Conservation (phyloP, 139 green algal genomes). For the Chlamydomonas schloesseri region DNA sequence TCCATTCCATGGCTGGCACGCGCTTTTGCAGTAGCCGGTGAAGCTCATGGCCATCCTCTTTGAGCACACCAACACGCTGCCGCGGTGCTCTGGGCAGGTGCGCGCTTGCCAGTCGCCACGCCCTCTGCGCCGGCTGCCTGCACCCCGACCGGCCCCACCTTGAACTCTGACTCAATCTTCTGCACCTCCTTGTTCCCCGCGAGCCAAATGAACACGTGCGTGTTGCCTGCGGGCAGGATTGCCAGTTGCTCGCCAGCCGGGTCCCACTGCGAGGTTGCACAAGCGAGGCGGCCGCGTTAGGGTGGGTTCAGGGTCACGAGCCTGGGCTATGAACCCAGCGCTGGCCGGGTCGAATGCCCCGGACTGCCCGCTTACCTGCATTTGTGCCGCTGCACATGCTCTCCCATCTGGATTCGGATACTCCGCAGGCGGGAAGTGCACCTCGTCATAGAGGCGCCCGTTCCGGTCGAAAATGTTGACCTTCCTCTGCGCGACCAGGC, state of each 20-base stretch:
- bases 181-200: constrained; percentile 67
- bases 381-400: constrained; percentile 44
- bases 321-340: no score
- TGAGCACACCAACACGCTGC: no score
- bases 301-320: no score
- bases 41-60: no score
- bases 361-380: constrained; percentile 50
- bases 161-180: constrained; percentile 80
- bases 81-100: no score
- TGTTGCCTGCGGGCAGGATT: constrained; percentile 71
- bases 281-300: no score
- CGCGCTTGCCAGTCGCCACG: no score
- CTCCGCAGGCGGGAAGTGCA: constrained; percentile 68
- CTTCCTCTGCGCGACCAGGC: constrained; percentile 65
- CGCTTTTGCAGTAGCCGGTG: no score
- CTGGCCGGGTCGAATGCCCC: no score
- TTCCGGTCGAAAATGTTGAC: constrained; percentile 77
- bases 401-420: constrained; percentile 40
- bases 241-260: constrained; percentile 71
- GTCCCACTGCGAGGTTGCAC: constrained; percentile 71
- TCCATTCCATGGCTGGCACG: no score
- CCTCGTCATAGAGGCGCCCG: constrained; percentile 66
- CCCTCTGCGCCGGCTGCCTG: no score
- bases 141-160: no score
- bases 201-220: constrained; percentile 74